phyloP scores from a whole-genome alignment of 306 rosid species.

The Arachis hypogaea region DNA sequence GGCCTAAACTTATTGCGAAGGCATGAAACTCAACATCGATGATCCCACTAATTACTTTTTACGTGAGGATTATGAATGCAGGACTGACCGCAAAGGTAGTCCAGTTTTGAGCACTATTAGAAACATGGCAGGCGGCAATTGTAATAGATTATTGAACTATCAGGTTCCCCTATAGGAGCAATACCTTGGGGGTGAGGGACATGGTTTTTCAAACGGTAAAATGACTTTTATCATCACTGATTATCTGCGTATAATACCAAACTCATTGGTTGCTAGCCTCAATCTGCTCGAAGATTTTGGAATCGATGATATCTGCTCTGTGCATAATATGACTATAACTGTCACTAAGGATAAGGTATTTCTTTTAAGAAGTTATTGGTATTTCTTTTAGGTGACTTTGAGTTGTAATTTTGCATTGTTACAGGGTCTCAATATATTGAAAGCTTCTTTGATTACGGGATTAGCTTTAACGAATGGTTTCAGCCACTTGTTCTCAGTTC shows the following conservation, averaged over 20 bases:
- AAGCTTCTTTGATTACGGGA: background rate
- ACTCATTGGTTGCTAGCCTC: background rate
- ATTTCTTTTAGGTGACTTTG: background rate
- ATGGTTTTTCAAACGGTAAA: background rate
- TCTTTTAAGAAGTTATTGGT: too few relatives aligned
- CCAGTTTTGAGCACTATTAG: background rate
- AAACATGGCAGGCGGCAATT: background rate
- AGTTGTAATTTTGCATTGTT: background rate
- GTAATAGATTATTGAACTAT: background rate
- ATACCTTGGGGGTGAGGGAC: background rate
- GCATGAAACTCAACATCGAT: background rate
- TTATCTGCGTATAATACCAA: background rate
- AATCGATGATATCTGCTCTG: background rate
- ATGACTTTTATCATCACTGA: constrained; percentile 18
- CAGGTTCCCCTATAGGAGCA: background rate
- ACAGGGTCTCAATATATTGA: constrained; percentile 1
- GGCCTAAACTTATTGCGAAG: background rate
- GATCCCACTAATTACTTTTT: background rate
- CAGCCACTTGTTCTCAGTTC: background rate
- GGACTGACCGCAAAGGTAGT: too few relatives aligned
- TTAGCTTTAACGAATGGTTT: constrained; percentile 10
- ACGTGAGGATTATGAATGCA: background rate
- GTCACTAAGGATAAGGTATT: too few relatives aligned
- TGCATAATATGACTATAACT: too few relatives aligned
- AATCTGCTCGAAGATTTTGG: background rate